Evolutionary conservation across 1,284 basidiomycete genomes (phyloP), one percentile per base, ranked within the genome.

Genomic region (Cutaneotrichosporon arboriforme): DNA sequence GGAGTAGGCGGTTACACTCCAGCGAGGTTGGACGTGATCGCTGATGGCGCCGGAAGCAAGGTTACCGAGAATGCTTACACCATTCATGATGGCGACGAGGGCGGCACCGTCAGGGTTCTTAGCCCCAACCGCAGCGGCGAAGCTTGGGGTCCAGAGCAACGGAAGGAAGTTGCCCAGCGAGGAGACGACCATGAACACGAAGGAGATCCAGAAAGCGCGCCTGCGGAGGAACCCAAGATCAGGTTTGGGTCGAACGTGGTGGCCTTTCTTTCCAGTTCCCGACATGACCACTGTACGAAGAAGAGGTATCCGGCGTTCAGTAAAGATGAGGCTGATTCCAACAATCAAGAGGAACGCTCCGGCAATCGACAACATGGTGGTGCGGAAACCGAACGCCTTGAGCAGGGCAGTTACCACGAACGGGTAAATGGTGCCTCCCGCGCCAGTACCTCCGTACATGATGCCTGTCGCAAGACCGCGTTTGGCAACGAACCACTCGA

Each of bases 131-230:
- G 69, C 66, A 8, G 62, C 55, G 0, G 72, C 72, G 46, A 65
- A 75, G 1, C 64, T 66, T 65, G 53, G 48, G 37, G 52, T 55
- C 64, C 68, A 75, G 13, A 75, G 55, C 9, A 54, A 61, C 0
- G 75, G 75, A 21, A 72, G 53, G 43, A 76, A 75, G 53, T 72
- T 73, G 38, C 69, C 73, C n/a, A 73, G 49, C 4, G 26, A 43
- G 14, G 42, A 43, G 23, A 43, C n/a, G 42, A 26, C 17, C 42
- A 43, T 43, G 23, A 31, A 40, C 13, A 17, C 7, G 17, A 39
- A 15, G 21, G 35, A 36, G 26, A 40, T 17, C 38, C 46, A 48
- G 26, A 21, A 37, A 3, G 46, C 46, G 12, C 38, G 36, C 1
- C 9, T 26, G 13, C 63, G 63, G 2, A 52, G 52, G 8, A 49